Evolutionary conservation across 805 yeast genomes (phyloP), one percentile per base, ranked within the genome.

Genomic region (Kodamaea hsintzibuensis): DNA sequence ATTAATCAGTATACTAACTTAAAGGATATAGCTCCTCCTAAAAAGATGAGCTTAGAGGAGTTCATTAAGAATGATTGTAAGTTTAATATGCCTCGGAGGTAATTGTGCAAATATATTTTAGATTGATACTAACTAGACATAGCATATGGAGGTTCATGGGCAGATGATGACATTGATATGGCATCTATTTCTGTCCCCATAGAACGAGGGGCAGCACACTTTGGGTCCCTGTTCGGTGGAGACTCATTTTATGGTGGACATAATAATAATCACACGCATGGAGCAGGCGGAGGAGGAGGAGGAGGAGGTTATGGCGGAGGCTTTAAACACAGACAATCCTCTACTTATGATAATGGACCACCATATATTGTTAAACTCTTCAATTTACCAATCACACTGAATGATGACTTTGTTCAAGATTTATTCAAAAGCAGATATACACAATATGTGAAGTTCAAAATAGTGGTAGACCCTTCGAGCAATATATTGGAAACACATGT

Each of bases 311-410:
- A 30, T 12, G 35, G 35, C 35, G 12, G 3, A 12, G 35, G 35
- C 27, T 53, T 55, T 10, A 56, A 57, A 16, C 48, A 50, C 40
- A 25, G 62, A 51, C 52, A 51, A 48, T 46, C 58, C 2, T 42
- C 49, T 39, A 37, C 62, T 42, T 51, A 47, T 30, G 54, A 51
- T 43, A 46, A 54, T 39, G 74, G 77, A 0, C 88, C 89, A 0
- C 92, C 92, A 1, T 86, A 76, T 64, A 86, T 86, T 53, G 82
- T 82, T 45, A 87, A 86, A 63, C 74, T 88, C 51, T 66, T 81
- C 6, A 83, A 84, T 56, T 66, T 88, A 38, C 89, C 91, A 0
- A 72, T 81, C 2, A 76, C 77, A 18, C 77, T 84, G 38, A 76
- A 81, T 50, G 77, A 81, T 18, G 71, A 71, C 50, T 77, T 81